Conservation (phyloP, 2,329 filamentous ascomycete species). For the Ophiostoma himal-ulmi region DNA sequence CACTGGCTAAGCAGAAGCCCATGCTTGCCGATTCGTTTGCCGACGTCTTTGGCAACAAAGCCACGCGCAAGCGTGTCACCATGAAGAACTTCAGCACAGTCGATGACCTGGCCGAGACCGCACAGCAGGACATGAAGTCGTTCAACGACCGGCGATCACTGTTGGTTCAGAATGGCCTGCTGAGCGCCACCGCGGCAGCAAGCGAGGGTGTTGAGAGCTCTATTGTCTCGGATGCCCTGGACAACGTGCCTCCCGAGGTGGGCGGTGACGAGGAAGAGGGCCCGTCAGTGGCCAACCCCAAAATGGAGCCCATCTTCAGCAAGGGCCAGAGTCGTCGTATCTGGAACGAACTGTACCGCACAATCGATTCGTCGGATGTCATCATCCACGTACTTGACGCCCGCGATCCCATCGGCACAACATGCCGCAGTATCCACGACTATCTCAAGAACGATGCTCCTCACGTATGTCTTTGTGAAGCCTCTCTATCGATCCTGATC, state of each 20-base stretch:
- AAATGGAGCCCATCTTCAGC: slow-evolving; percentile 79
- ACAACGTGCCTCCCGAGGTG: slow-evolving; percentile 33
- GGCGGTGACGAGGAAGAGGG: slow-evolving; percentile 24
- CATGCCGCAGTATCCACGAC: slow-evolving; percentile 86
- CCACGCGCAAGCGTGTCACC: slow-evolving; percentile 82
- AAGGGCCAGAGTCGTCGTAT: slow-evolving; percentile 95
- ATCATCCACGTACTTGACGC: slow-evolving; percentile 93
- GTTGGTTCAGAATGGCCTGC: slow-evolving; percentile 65
- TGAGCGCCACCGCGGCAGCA: slow-evolving; percentile 52
- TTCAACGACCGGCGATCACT: slow-evolving; percentile 64
- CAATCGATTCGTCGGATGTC: slow-evolving; percentile 89
- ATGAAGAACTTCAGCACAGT: slow-evolving; percentile 64
- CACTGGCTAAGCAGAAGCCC: slow-evolving; percentile 57
- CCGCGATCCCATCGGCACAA: slow-evolving; percentile 80
- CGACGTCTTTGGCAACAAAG: slow-evolving; percentile 88
- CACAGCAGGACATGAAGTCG: slow-evolving; percentile 70
- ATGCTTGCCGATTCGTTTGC: slow-evolving; percentile 51
- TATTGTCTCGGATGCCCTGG: slow-evolving; percentile 34
- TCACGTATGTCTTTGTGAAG: slow-evolving; percentile 41
- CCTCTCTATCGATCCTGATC: background rate
- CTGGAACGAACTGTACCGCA: slow-evolving; percentile 80
- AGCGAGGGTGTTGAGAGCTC: slow-evolving; percentile 44
- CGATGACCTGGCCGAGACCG: slow-evolving; percentile 72
- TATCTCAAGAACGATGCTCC: slow-evolving; percentile 89
- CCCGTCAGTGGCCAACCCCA: slow-evolving; percentile 44